Evolutionary conservation across 352 stramenopile genomes (phyloP).

Genomic region (Pythium phragmitis): DNA sequence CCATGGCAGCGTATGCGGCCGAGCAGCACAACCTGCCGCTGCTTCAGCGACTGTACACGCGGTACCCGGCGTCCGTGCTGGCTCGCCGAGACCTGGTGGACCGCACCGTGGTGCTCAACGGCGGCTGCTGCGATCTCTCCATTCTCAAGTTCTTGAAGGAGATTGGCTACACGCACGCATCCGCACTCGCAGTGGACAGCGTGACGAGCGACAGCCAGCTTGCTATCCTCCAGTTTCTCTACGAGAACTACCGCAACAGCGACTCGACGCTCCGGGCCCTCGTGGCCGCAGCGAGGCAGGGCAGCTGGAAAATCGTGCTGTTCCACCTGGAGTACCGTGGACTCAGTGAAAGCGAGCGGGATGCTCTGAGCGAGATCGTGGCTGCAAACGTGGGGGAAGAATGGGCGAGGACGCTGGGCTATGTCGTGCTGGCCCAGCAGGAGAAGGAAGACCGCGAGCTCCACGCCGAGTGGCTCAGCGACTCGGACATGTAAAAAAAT

Average conservation of each 20-base stretch:
- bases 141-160: slow-evolving; percentile 1
- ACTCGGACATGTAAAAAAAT: slow-evolving; percentile 6
- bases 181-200: slow-evolving; percentile 8
- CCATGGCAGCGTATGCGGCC: slow-evolving; percentile 2
- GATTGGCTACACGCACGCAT: slow-evolving; percentile 9
- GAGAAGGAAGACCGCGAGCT: slow-evolving; percentile 1
- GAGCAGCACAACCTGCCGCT: slow-evolving; percentile 3
- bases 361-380: not conserved
- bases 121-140: not conserved
- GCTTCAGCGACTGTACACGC: not conserved
- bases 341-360: not conserved
- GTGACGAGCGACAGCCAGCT: slow-evolving; percentile 5
- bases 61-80: slow-evolving; percentile 1
- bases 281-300: not conserved
- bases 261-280: not conserved
- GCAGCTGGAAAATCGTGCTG: slow-evolving; percentile 4
- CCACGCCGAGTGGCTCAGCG: slow-evolving; percentile 8
- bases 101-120: not conserved
- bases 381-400: not conserved
- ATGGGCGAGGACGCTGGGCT: not conserved
- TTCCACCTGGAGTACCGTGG: slow-evolving; percentile 2
- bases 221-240: slow-evolving; percentile 1
- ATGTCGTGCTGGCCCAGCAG: slow-evolving; percentile 2
- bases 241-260: slow-evolving; percentile 1
- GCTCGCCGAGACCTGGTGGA: slow-evolving; percentile 3